Evolutionary conservation across 2,329 filamentous ascomycete genomes (phyloP).

Genomic region (Aspergillus japonicus): DNA sequence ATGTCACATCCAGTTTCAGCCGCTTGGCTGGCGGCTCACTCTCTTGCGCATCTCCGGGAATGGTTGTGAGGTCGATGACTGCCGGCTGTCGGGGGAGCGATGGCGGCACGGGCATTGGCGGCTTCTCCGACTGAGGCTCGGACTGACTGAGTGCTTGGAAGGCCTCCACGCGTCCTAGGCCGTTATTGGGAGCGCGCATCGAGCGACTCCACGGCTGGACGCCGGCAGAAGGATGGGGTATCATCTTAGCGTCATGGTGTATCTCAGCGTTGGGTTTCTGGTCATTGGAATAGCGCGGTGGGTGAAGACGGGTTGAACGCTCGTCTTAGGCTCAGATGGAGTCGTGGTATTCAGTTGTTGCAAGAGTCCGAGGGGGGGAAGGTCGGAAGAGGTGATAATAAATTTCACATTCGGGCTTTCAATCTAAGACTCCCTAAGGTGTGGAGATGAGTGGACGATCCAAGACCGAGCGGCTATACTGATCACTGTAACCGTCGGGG

Average conservation of each 20-base stretch:
- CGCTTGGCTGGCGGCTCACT: slow-evolving; percentile 38
- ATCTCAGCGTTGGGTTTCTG: slow-evolving; percentile 23
- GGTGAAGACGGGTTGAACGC: not conserved
- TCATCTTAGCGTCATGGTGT: slow-evolving; percentile 44
- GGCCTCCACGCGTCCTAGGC: slow-evolving; percentile 27
- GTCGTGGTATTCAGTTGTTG: not conserved
- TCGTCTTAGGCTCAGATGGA: not conserved
- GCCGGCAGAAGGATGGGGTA: slow-evolving; percentile 41
- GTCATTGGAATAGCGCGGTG: slow-evolving; percentile 22
- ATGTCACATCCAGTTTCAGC: slow-evolving; percentile 35
- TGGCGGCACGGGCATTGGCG: slow-evolving; percentile 26
- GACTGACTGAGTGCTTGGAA: slow-evolving; percentile 24
- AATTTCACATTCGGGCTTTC: not conserved
- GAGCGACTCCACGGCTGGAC: slow-evolving; percentile 40
- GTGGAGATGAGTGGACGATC: not conserved
- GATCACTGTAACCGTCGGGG: slow-evolving; percentile 11
- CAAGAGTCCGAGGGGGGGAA: not conserved
- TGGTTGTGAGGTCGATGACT: slow-evolving; percentile 39
- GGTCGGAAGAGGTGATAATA: not conserved
- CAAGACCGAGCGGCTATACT: not conserved
- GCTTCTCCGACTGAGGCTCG: slow-evolving; percentile 26
- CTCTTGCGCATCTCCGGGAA: slow-evolving; percentile 32
- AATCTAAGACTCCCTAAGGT: not conserved
- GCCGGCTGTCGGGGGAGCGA: slow-evolving; percentile 28
- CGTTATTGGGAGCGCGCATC: slow-evolving; percentile 33